phyloP scores from a whole-genome alignment of 352 stramenopile species.

The Globisporangium middletonii region DNA sequence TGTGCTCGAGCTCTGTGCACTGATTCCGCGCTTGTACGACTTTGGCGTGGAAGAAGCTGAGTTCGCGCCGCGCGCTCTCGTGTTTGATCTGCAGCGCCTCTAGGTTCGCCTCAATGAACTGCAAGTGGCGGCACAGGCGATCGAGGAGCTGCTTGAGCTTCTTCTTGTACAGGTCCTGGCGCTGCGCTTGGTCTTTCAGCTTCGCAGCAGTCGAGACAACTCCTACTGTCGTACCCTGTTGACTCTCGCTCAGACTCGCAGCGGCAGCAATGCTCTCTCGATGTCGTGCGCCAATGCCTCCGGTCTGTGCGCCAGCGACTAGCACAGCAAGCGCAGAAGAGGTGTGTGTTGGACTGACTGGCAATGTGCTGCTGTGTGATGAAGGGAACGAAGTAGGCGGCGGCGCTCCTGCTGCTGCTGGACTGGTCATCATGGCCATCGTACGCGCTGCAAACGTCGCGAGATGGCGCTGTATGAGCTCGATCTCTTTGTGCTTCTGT shows the following conservation, averaged over 20 bases:
- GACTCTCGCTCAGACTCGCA: background rate
- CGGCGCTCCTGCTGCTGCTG: background rate
- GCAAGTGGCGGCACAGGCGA: constrained; percentile 25
- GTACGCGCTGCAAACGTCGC: constrained; percentile 15
- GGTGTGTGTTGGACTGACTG: background rate
- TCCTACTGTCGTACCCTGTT: background rate
- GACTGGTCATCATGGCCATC: background rate
- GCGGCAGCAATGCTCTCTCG: constrained; percentile 5
- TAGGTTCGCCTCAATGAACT: constrained; percentile 32
- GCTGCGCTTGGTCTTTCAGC: constrained; percentile 39
- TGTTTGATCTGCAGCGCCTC: constrained; percentile 24
- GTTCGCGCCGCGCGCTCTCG: constrained; percentile 20
- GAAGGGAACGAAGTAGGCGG: background rate
- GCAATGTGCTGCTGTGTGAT: background rate
- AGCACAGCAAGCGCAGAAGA: background rate
- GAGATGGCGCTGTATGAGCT: constrained; percentile 32
- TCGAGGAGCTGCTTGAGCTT: constrained; percentile 40
- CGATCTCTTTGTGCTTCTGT: constrained; percentile 30
- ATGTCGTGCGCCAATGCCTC: constrained; percentile 7
- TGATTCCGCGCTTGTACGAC: constrained; percentile 32
- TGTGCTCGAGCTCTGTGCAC: constrained; percentile 20
- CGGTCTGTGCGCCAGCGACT: constrained; percentile 1
- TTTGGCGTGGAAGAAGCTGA: constrained; percentile 27
- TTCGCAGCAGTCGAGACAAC: background rate
- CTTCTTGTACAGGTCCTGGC: constrained; percentile 53